Evolutionary conservation across 371 early-diverging fungal species (phyloP), one percentile per base, ranked within the genome.

Genomic region (Phascolomyces articulosus): DNA sequence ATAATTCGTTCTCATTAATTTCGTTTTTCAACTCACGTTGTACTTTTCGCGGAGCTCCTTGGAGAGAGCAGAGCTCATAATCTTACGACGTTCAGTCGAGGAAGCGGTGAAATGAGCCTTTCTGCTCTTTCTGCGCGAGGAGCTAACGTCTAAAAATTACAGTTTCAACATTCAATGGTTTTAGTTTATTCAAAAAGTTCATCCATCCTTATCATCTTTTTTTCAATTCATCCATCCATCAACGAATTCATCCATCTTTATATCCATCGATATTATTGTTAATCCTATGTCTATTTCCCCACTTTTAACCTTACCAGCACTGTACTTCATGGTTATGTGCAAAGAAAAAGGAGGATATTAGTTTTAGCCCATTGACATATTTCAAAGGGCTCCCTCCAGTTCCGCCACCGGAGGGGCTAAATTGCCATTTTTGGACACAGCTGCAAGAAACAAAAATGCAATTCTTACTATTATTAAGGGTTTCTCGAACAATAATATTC

Each of bases 21-120:
- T 51, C 51, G 51, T 51, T 23, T 24, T 23, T 51, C 11, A 20
- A 56, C 40, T 76, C 76, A 93, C 96, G 78, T 93, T 84, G 92
- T 98, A 86, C 91, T 97, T 95, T 82, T 94, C 95, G 75, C 96
- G 89, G 77, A 98, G 91, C 75, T 97, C 98, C 96, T 98, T 99
- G 82, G 94, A 92, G 83, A 99, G 91, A 77, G 91, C 75, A 65
- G 98, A 90, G 82, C 93, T 91, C 98, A 99, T 96, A 83, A 98
- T 93, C 89, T 90, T 91, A 78, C 96, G 92, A 75, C 98, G 94
- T 73, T 91, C 85, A 86, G 85, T 84, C 70, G 97, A 97, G 70
- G 98, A 94, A 72, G 98, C 99, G 67, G 94, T 74, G 91, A 99
- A 98, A 91, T 99, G 98, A 77, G 98, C 98, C 92, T 95, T 95